Evolutionary conservation across 1,139 yeast genomes (phyloP), one percentile per base, ranked within the genome.

Genomic region (Pichia sp.): DNA sequence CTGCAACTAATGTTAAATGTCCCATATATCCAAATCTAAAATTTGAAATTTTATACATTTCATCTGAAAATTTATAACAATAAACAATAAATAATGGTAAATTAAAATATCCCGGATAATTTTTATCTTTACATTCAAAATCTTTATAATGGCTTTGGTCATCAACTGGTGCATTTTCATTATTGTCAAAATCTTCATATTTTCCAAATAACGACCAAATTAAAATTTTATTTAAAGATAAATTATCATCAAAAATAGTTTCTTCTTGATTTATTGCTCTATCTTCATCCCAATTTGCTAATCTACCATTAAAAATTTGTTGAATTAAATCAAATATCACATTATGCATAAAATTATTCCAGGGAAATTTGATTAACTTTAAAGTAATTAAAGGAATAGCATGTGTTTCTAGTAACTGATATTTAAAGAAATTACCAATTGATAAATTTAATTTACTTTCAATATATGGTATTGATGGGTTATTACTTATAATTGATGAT

Each of bases 251-350:
- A 46, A 51, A 62, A 24, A 51, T 53, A 4, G 63, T 60, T 35
- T 60, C 64, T 34, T 56, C 63, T 44, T 58, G 63, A 40, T 58
- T 58, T 4, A 61, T 53, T 4, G 61, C 60, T 35, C 60, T 55
- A 39, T 60, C 63, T 45, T 60, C 64, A 39, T 60, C 64, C 59
- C 64, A 62, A 40, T 62, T 62, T 6, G 63, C 61, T 26, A 62
- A 51, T 42, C 63, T 50, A 3, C 97, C 98, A 64, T 89, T 92
- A 62, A 92, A 79, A 8, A 92, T 83, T 63, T 92, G 99, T 65
- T 94, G 99, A 33, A 92, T 94, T 54, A 92, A 83, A 65, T 92
- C 99, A 67, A 92, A 92, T n/a, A 92, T 95, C 40, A 94, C 98
- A 60, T 92, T 92, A 66, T 92, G 99, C 70, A 95, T 74, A 60